Evolutionary conservation across 805 yeast genomes (phyloP), one percentile per base, ranked within the genome.

Genomic region (Myxozyma mucilagina): DNA sequence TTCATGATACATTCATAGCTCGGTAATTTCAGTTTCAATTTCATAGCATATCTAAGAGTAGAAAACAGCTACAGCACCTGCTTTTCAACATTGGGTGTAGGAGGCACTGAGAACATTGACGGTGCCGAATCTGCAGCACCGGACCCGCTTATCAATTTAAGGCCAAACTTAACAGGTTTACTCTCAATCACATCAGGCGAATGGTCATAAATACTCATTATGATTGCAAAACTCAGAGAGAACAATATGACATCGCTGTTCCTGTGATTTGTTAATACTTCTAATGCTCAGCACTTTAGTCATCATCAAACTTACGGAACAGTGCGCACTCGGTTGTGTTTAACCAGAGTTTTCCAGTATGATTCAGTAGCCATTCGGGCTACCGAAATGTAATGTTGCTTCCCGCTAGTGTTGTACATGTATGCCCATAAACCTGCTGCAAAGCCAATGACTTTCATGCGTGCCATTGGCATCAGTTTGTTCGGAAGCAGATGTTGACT

Each of bases 391-490:
- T 71, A 74, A 60, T 75, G 69, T 11, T 71, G 61, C 42, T 72
- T 67, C 59, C 75, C 76, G 43, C 64, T 61, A 47, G 68, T 68
- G 52, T 70, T 74, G 63, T 73, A 77, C 29, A 75, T 48, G 34
- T 72, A 67, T 1, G 78, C 76, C 78, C 78, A 76, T 49, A 76
- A 68, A 3, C 80, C 80, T n/a, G 77, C 73, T 45, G 74, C 56
- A 61, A 75, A 71, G n/a, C 79, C 80, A 58, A 77, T 74, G 41
- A 76, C 45, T 31, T 74, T 64, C 69, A 73, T 73, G n/a, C 80
- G 74, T 16, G 64, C 59, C 16, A 62, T 63, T 14, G 56, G 78
- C 72, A 52, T 18, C 41, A 73, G 57, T 36, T 60, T 66, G 57
- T 68, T 67, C 29, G 75, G 72, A 20, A 76, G 64, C 55, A 75